Conservation (phyloP, 768 basidiomycete species). For the Rhodosporidiobolus sp. region DNA sequence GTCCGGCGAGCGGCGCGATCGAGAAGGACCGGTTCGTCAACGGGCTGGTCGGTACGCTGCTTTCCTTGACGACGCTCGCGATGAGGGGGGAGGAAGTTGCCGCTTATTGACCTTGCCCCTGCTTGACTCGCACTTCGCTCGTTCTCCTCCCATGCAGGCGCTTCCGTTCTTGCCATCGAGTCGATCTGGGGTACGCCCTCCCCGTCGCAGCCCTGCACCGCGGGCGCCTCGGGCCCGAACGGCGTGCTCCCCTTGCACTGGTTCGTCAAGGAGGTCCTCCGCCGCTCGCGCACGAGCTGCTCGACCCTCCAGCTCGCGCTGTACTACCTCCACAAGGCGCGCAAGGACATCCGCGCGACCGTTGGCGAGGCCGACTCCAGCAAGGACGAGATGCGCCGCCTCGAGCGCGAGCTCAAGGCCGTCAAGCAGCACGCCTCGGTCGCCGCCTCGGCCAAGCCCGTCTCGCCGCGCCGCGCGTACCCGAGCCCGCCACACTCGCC, state of each 20-base stretch:
- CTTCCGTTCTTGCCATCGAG: constrained; percentile 36
- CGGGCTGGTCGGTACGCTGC: constrained; percentile 23
- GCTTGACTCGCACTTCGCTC: not conserved
- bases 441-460: not conserved
- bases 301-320: constrained; percentile 83
- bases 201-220: not conserved
- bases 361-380: constrained; percentile 56
- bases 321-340: constrained; percentile 75
- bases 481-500: constrained; percentile 35
- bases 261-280: constrained; percentile 84
- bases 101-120: not conserved
- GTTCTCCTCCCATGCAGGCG: constrained; percentile 14
- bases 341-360: constrained; percentile 65
- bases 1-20: not conserved
- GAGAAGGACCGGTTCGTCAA: constrained; percentile 32
- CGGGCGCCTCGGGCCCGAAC: not conserved
- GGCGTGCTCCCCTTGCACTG: constrained; percentile 50
- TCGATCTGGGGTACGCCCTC: constrained; percentile 35
- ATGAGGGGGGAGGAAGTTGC: too few relatives aligned
- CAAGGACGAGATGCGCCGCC: constrained; percentile 48
- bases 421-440: not conserved
- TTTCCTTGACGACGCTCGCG: not conserved
- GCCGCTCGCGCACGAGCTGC: constrained; percentile 78
- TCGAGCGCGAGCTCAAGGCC: constrained; percentile 11
- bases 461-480: constrained; percentile 15